phyloP scores from a whole-genome alignment of 1,284 basidiomycete genomes.

The Ustilago nuda region DNA sequence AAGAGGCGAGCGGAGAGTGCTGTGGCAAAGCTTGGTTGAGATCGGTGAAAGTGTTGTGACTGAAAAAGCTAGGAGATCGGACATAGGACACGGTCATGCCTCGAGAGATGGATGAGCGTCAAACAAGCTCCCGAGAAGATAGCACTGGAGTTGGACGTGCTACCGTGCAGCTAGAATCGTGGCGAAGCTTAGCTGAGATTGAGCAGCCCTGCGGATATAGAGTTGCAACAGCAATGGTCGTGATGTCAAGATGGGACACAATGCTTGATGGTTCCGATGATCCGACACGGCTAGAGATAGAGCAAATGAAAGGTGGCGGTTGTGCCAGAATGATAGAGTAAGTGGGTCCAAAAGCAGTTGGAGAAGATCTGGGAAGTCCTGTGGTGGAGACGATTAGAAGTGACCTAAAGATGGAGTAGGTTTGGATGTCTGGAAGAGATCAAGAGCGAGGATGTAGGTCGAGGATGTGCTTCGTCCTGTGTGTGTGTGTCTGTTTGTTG shows the following conservation, averaged over 20 bases:
- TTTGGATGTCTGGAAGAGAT: background rate
- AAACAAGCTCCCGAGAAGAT: background rate
- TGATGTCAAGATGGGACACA: background rate
- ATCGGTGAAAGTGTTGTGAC: conserved; percentile 19
- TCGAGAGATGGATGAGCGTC: background rate
- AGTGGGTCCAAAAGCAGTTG: background rate
- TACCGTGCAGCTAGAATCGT: background rate
- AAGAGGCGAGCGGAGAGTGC: conserved; percentile 25
- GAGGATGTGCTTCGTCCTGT: background rate
- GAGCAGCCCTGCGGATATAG: background rate
- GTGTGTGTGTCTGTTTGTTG: background rate
- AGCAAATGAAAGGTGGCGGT: background rate
- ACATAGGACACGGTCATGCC: conserved; percentile 51
- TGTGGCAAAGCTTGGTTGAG: conserved; percentile 21
- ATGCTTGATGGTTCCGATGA: conserved; percentile 1
- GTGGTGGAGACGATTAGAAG: conserved; percentile 3
- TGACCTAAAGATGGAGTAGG: background rate
- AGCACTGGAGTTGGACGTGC: background rate
- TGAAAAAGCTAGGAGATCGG: conserved; percentile 44
- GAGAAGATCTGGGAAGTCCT: background rate
- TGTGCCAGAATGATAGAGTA: background rate
- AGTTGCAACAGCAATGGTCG: background rate
- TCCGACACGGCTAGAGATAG: conserved; percentile 2
- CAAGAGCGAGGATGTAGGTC: background rate
- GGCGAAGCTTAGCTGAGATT: background rate